phyloP scores from a whole-genome alignment of 768 basidiomycete genomes.

The Mycena haematopus region DNA sequence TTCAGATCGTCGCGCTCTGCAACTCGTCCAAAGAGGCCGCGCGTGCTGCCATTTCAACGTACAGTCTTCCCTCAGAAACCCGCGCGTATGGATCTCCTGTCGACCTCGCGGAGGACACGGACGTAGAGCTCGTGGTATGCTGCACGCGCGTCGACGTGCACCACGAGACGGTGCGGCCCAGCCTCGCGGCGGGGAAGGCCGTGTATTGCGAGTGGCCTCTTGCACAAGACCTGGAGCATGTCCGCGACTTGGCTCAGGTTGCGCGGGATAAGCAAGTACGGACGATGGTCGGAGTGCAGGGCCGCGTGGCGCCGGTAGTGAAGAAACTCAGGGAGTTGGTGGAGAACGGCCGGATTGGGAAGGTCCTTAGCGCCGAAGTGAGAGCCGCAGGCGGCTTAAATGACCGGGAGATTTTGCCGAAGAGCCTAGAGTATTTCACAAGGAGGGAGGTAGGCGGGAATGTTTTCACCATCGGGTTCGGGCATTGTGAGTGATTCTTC shows the following conservation, averaged over 20 bases:
- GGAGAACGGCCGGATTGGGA: conserved; percentile 27
- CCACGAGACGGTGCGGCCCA: conserved; percentile 7
- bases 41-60: background rate
- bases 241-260: conserved; percentile 22
- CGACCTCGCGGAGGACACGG: conserved; percentile 11
- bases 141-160: conserved; percentile 20
- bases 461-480: conserved; percentile 17
- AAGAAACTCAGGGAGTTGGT: conserved; percentile 25
- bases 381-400: background rate
- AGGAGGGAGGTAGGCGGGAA: conserved; percentile 17
- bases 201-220: conserved; percentile 38
- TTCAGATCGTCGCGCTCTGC: conserved; percentile 20
- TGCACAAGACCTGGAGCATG: conserved; percentile 28
- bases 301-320: conserved; percentile 21
- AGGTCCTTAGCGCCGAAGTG: conserved; percentile 14
- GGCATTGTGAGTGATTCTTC: conserved; percentile 18
- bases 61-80: background rate
- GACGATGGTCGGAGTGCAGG: conserved; percentile 34
- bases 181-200: conserved; percentile 14
- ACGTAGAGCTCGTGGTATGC: conserved; percentile 24
- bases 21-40: conserved; percentile 17
- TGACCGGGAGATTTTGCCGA: conserved; percentile 10
- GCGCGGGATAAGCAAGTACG: conserved; percentile 25
- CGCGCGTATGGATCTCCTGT: conserved; percentile 16
- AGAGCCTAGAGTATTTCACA: conserved; percentile 18